A percentile compares a stretch with the other conserved stretches of the same genome.
Conservation (phyloP, 352 stramenopile genomes). For the Aphanomyces stellatus region DNA sequence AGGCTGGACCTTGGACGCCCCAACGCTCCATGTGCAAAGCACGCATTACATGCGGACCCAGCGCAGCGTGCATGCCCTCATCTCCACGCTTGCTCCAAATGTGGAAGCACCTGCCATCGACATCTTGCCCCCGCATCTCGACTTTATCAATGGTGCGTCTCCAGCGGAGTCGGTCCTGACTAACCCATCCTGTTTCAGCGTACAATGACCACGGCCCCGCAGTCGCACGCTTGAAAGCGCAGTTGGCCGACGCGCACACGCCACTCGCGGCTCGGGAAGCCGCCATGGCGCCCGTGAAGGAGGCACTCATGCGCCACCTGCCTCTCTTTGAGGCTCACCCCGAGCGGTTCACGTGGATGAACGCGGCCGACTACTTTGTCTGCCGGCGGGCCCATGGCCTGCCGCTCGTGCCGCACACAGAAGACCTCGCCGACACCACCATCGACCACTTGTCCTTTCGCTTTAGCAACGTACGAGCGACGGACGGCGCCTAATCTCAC, state of each 20-base stretch:
- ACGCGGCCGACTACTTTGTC: constrained; percentile 61
- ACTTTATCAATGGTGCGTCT: constrained; percentile 75
- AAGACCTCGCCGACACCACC: constrained; percentile 20
- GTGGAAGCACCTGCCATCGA: constrained; percentile 31
- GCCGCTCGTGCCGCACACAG: constrained; percentile 42
- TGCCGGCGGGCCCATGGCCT: constrained; percentile 49
- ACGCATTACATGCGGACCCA: constrained; percentile 65
- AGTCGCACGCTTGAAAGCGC: constrained; percentile 43
- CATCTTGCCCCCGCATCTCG: constrained; percentile 46
- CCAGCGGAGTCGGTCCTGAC: background rate
- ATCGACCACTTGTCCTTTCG: constrained; percentile 53
- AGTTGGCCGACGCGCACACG: constrained; percentile 42
- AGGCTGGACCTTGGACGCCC: constrained; percentile 6
- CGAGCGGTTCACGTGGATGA: constrained; percentile 58
- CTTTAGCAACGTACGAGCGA: constrained; percentile 45
- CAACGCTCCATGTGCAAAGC: constrained; percentile 2
- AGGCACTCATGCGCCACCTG: constrained; percentile 42
- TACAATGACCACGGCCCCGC: constrained; percentile 21
- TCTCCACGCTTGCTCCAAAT: constrained; percentile 38
- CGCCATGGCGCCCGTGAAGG: constrained; percentile 40
- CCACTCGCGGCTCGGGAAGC: constrained; percentile 40
- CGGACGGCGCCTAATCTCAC: constrained; percentile 1
- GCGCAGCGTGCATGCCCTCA: constrained; percentile 55
- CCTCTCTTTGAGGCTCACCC: constrained; percentile 34
- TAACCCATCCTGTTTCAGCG: background rate